These are phyloP conservation scores for Trypanosomatidae sp. DNA, from an alignment of 208 protist species.

Conservation along the genomic window DNA sequence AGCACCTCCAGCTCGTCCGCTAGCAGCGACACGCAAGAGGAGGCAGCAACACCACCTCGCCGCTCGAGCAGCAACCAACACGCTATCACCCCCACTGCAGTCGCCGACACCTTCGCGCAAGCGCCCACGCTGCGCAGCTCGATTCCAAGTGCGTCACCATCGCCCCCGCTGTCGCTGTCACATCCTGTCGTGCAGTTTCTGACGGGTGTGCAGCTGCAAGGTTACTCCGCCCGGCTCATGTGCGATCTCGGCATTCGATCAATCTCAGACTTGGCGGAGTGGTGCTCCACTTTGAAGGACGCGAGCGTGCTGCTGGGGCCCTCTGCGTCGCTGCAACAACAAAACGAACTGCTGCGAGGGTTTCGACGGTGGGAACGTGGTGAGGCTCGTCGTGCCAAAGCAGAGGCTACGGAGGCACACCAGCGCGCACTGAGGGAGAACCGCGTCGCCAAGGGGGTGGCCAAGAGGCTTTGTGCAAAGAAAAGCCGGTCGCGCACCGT, in stretches of 20 bases:
- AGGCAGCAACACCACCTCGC: constrained; percentile 11
- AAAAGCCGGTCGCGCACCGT: neutral
- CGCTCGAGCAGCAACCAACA: neutral
- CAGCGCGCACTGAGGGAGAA: constrained; percentile 6
- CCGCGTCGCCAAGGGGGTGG: neutral
- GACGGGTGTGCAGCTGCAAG: constrained; percentile 69
- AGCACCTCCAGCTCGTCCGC: neutral
- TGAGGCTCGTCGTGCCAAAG: constrained; percentile 16
- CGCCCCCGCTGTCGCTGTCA: constrained; percentile 28
- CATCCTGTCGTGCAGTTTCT: constrained; percentile 81
- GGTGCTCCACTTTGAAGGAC: constrained; percentile 29
- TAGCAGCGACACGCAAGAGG: constrained; percentile 10
- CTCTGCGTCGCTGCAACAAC: constrained; percentile 61
- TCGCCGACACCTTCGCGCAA: neutral
- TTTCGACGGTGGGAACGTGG: constrained; percentile 43
- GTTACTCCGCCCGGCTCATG: constrained; percentile 56
- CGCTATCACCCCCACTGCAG: neutral
- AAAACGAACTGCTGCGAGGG: constrained; percentile 51
- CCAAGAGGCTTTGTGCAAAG: neutral
- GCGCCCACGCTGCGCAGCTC: neutral
- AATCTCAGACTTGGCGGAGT: constrained; percentile 44
- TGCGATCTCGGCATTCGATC: constrained; percentile 31
- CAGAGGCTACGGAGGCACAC: constrained; percentile 8
- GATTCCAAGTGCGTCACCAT: neutral
- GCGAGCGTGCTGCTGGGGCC: constrained; percentile 55